Evolutionary conservation across 768 basidiomycete genomes (phyloP).

Genomic region (Kwoniella bestiolae): DNA sequence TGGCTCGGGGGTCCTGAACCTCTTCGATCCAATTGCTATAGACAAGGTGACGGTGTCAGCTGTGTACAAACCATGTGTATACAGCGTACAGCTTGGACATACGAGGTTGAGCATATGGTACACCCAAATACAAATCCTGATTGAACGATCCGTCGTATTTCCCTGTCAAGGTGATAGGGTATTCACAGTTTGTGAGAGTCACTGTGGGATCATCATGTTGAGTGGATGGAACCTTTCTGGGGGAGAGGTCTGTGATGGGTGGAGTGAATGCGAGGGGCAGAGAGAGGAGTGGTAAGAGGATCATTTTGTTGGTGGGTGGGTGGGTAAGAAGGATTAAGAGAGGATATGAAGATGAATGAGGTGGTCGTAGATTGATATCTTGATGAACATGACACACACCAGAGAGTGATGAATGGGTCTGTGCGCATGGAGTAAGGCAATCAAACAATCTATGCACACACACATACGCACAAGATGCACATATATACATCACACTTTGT

Average conservation of each 20-base stretch:
- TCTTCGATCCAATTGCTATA: slow-evolving; percentile 35
- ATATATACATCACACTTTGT: too few relatives aligned
- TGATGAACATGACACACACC: too few relatives aligned
- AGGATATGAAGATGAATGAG: too few relatives aligned
- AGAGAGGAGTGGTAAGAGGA: not conserved
- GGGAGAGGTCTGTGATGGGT: not conserved
- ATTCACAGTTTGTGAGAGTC: not conserved
- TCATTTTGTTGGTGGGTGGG: too few relatives aligned
- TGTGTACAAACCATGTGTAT: not conserved
- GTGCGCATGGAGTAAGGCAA: too few relatives aligned
- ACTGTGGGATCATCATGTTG: not conserved
- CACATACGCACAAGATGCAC: too few relatives aligned
- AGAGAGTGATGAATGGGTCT: too few relatives aligned
- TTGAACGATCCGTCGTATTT: not conserved
- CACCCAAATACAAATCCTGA: slow-evolving; percentile 47
- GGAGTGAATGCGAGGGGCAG: too few relatives aligned
- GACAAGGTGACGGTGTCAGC: not conserved
- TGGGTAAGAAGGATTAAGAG: too few relatives aligned
- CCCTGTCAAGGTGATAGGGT: not conserved
- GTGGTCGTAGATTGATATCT: too few relatives aligned
- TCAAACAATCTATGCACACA: too few relatives aligned
- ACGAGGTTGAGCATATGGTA: slow-evolving; percentile 54
- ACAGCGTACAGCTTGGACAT: not conserved
- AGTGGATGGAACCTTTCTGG: not conserved
- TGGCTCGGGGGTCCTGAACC: slow-evolving; percentile 39